phyloP scores from a whole-genome alignment of 805 yeast genomes.

The Brettanomyces naardenensis region DNA sequence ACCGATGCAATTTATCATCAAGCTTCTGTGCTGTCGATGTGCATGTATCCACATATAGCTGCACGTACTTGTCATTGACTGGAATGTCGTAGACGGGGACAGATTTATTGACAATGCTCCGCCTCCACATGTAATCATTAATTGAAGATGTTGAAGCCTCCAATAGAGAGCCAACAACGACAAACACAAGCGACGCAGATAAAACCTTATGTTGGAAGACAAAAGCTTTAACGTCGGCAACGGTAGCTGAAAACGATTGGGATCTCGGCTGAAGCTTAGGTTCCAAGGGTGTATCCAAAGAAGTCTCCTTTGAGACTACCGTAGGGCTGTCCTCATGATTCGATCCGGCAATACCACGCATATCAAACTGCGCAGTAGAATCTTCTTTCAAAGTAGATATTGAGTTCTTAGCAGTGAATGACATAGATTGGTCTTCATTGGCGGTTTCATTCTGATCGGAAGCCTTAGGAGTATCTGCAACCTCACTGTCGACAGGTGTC shows the following conservation, averaged over 20 bases:
- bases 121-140: constrained; percentile 2
- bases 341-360: background rate
- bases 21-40: background rate
- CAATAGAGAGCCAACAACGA: background rate
- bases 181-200: background rate
- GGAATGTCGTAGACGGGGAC: constrained; percentile 6
- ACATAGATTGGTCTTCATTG: background rate
- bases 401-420: background rate
- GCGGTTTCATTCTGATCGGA: background rate
- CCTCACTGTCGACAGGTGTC: background rate
- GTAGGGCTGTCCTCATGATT: background rate
- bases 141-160: constrained; percentile 35
- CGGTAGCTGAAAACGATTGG: background rate
- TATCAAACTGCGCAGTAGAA: background rate
- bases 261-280: background rate
- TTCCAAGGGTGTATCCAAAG: no score
- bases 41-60: background rate
- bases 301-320: no score
- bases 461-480: background rate
- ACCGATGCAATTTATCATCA: background rate
- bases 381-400: background rate
- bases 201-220: background rate
- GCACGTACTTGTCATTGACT: background rate
- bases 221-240: background rate
- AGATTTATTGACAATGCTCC: constrained; percentile 3